Evolutionary conservation across 306 rosid genomes (phyloP), one percentile per base, ranked within the genome.

Genomic region (Hippophae gyantsensis): DNA sequence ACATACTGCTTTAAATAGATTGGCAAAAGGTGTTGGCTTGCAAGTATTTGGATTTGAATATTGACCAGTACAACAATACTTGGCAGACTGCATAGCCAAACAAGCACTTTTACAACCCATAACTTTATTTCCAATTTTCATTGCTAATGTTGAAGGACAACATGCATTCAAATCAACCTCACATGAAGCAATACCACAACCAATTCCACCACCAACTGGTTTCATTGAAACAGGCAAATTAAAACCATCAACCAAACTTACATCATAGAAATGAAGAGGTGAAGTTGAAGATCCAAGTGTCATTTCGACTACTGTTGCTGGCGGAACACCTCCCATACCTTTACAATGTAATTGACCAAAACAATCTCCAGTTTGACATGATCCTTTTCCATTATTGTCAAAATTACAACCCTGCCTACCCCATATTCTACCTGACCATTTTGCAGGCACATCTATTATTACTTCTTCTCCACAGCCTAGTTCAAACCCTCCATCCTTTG

Each of bases 81-180:
- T 90, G 5, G 98, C 96, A 6, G 96, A 81, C 73, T 83, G 95
- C 94, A 87, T 87, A 42, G 98, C 98, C 85, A 85, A 78, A 61
- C 98, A 90, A 41, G 98, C 98, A 71, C 98, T 90, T 64, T 90
- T 90, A 13, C 98, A 90, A 6, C 96, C 98, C 46, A 90, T 95
- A 23, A 85, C 86, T 52, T 61, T 83, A 3, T 89, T 96, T 45
- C 81, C 78, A 41, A 56, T 74, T 83, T 70, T 86, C 66, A 90
- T 92, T 71, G 87, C 98, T 71, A 90, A 59, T 7, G 95, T 80
- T 6, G 98, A 85, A 3, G 98, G 98, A 55, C 98, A 90, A 52
- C 94, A 90, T 26, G 87, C 61, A 64, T 90, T 90, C 83, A 90
- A 74, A 65, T 90, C 92, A n/a, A 81, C 90, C 66, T 81, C 98